phyloP scores from a whole-genome alignment of 2,329 filamentous ascomycete genomes.

The Knufia fluminis region DNA sequence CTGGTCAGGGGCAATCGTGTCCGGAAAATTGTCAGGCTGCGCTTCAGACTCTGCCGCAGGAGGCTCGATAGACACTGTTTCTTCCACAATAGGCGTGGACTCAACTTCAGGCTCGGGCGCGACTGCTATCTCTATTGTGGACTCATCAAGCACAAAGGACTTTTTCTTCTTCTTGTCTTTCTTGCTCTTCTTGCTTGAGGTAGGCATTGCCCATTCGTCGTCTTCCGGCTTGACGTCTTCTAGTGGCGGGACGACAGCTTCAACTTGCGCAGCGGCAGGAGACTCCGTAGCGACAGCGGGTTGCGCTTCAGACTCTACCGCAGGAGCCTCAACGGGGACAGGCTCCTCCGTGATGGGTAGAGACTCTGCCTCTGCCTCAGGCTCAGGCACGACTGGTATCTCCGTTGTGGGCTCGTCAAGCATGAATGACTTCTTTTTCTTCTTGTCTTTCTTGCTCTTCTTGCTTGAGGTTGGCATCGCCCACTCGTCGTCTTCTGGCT shows the following conservation, averaged over 20 bases:
- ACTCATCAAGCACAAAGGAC: background rate
- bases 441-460: conserved; percentile 3
- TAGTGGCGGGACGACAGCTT: background rate
- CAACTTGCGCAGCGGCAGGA: too few species aligned
- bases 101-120: background rate
- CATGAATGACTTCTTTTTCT: background rate
- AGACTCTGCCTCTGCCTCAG: too few species aligned
- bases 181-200: background rate
- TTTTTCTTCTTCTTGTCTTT: conserved; percentile 1
- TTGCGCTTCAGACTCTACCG: too few species aligned
- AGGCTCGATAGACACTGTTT: too few species aligned
- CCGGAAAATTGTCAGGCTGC: too few species aligned
- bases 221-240: background rate
- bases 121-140: background rate
- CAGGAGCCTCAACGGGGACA: too few species aligned
- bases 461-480: background rate
- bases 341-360: too few species aligned
- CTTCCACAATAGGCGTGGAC: too few species aligned
- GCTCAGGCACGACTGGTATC: background rate
- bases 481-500: background rate
- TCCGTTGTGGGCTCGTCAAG: background rate
- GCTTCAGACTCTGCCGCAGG: too few species aligned
- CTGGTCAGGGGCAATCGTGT: too few species aligned
- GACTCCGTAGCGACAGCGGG: too few species aligned
- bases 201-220: background rate